phyloP scores from a whole-genome alignment of 192 early-diverging fungal species.

The Coemansia sp. region DNA sequence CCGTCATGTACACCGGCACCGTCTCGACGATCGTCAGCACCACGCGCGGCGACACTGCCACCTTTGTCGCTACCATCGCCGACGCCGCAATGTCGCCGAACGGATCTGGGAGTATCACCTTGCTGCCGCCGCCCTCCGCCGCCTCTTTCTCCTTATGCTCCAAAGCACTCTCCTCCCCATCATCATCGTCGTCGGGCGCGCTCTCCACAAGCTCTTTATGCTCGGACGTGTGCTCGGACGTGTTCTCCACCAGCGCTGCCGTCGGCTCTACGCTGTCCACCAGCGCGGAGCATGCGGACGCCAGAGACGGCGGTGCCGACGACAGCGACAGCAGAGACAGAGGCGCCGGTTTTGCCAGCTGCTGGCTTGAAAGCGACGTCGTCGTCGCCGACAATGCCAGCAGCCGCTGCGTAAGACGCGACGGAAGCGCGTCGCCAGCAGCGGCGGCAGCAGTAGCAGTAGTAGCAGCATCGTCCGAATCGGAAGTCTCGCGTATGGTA shows the following conservation, averaged over 20 bases:
- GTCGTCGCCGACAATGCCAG: constrained; percentile 28
- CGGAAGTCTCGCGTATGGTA: constrained; percentile 31
- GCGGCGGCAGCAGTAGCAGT: not conserved
- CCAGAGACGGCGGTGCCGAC: not conserved
- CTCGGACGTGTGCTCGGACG: constrained; percentile 47
- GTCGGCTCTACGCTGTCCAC: constrained; percentile 50
- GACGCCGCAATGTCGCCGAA: constrained; percentile 49
- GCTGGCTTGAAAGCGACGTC: not conserved
- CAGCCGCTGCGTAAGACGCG: constrained; percentile 43
- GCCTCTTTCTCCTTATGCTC: no score
- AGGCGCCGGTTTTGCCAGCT: not conserved
- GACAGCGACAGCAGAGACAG: not conserved
- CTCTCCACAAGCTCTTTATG: no score
- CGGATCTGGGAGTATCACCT: constrained; percentile 47
- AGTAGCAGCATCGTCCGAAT: constrained; percentile 14
- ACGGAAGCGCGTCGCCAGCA: constrained; percentile 27
- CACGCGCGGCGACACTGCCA: constrained; percentile 46
- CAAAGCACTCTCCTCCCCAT: no score
- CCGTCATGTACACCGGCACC: constrained; percentile 57
- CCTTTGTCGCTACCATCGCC: constrained; percentile 51
- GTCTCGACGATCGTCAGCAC: constrained; percentile 58
- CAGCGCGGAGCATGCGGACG: not conserved
- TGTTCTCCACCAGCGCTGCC: constrained; percentile 26
- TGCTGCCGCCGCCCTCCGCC: not conserved
- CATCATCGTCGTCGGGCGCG: no score